Conservation (phyloP, 148 eudicot species). For the Rhododendron molle region DNA sequence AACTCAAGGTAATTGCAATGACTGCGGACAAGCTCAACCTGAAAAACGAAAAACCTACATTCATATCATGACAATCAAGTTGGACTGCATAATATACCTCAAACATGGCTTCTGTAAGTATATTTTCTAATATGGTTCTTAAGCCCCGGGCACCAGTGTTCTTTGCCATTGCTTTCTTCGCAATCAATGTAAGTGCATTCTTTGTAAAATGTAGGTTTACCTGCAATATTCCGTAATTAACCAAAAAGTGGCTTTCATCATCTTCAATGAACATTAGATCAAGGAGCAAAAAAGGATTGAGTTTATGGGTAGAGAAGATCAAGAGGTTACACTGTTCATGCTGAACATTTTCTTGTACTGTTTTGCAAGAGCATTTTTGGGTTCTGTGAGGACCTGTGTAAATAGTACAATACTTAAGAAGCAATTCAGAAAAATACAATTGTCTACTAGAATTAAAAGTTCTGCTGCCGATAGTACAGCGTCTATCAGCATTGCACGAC, state of each 20-base stretch:
- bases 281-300: not conserved
- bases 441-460: not conserved
- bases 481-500: not conserved
- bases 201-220: conserved; percentile 54
- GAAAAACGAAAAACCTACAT: conserved; percentile 7
- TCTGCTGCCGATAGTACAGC: not conserved
- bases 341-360: conserved; percentile 65
- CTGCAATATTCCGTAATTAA: conserved; percentile 23
- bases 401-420: not conserved
- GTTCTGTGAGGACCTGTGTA: conserved; percentile 48
- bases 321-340: conserved; percentile 53
- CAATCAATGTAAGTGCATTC: conserved; percentile 47
- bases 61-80: not conserved
- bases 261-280: not conserved
- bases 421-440: not conserved
- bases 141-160: conserved; percentile 74
- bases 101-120: conserved; percentile 63
- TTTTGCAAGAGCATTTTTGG: conserved; percentile 64
- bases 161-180: conserved; percentile 53
- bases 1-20: conserved; percentile 2
- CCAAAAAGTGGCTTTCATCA: not conserved
- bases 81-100: conserved; percentile 33
- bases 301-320: not conserved
- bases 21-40: not conserved
- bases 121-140: conserved; percentile 52